A percentile compares a stretch with the other conserved stretches of the same genome.
Conservation (phyloP, 2,329 filamentous ascomycete genomes). For the Beauveria bassiana region DNA sequence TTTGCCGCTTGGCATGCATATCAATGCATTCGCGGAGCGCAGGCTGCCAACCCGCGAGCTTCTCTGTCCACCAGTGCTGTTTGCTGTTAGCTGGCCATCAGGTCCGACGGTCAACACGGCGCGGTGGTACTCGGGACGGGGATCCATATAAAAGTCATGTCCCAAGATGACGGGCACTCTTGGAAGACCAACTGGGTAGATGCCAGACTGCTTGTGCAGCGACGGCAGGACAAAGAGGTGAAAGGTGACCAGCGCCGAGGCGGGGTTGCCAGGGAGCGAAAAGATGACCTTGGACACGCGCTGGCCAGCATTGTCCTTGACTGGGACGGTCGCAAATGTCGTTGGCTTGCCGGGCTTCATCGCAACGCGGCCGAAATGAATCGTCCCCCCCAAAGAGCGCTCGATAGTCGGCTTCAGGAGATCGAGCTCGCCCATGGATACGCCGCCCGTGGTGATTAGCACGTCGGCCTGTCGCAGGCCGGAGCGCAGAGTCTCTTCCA, state of each 20-base stretch:
- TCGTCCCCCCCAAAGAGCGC: conserved; percentile 77
- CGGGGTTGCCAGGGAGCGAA: conserved; percentile 87
- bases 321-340: conserved; percentile 84
- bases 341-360: conserved; percentile 99
- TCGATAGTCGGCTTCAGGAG: conserved; percentile 95
- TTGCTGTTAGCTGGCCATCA: conserved; percentile 64
- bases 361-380: conserved; percentile 90
- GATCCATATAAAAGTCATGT: conserved; percentile 68
- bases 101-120: conserved; percentile 58
- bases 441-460: conserved; percentile 85
- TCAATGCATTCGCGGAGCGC: conserved; percentile 76
- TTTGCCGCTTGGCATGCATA: conserved; percentile 63
- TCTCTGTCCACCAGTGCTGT: conserved; percentile 81
- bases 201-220: conserved; percentile 67
- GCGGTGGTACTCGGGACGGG: conserved; percentile 87
- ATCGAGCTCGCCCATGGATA: conserved; percentile 96
- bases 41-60: conserved; percentile 87
- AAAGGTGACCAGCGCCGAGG: conserved; percentile 85
- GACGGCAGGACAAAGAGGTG: conserved; percentile 90
- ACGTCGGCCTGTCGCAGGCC: conserved; percentile 70
- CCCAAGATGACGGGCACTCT: conserved; percentile 62
- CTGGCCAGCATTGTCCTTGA: conserved; percentile 50
- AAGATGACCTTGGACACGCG: conserved; percentile 68
- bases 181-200: conserved; percentile 61
- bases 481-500: conserved; percentile 70